Percentiles rank a stretch among this genome's conserved stretches.
Evolutionary conservation across 2,329 filamentous ascomycete genomes (phyloP).

Genomic region (Bipolaris oryzae): DNA sequence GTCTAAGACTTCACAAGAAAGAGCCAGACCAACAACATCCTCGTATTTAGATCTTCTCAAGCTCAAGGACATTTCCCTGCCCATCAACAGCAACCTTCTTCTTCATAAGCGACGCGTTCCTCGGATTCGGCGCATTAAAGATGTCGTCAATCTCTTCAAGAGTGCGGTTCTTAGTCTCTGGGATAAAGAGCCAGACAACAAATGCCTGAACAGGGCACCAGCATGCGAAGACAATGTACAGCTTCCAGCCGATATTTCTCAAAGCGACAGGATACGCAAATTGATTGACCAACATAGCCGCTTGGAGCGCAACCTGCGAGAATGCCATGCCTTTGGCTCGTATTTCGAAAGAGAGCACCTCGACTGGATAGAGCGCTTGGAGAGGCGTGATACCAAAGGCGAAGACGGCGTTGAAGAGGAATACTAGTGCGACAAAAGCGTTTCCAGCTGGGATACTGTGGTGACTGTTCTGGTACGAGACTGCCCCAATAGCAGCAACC

Average conservation of each 20-base stretch:
- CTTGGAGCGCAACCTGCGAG: slow-evolving; percentile 25
- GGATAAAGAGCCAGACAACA: slow-evolving; percentile 30
- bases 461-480: slow-evolving; percentile 23
- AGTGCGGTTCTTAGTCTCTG: slow-evolving; percentile 37
- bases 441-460: slow-evolving; percentile 24
- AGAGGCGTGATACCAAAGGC: slow-evolving; percentile 45
- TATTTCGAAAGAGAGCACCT: slow-evolving; percentile 45
- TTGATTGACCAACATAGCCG: slow-evolving; percentile 37
- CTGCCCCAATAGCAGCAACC: slow-evolving; percentile 30
- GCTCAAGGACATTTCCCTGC: slow-evolving; percentile 28
- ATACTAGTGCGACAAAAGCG: slow-evolving; percentile 42
- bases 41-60: slow-evolving; percentile 30
- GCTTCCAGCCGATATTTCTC: slow-evolving; percentile 30
- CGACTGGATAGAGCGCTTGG: slow-evolving; percentile 42
- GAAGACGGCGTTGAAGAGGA: slow-evolving; percentile 44
- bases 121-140: slow-evolving; percentile 30
- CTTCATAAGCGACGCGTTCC: slow-evolving; percentile 31
- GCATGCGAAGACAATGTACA: slow-evolving; percentile 33
- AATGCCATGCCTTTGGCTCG: slow-evolving; percentile 45
- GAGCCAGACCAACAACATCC: too few relatives aligned
- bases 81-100: slow-evolving; percentile 31
- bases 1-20: too few relatives aligned
- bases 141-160: slow-evolving; percentile 36
- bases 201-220: slow-evolving; percentile 29
- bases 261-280: slow-evolving; percentile 39